Percentiles rank a stretch among this genome's conserved stretches.
Conservation (phyloP, 257 asterid species). For the Solanum chilense region DNA sequence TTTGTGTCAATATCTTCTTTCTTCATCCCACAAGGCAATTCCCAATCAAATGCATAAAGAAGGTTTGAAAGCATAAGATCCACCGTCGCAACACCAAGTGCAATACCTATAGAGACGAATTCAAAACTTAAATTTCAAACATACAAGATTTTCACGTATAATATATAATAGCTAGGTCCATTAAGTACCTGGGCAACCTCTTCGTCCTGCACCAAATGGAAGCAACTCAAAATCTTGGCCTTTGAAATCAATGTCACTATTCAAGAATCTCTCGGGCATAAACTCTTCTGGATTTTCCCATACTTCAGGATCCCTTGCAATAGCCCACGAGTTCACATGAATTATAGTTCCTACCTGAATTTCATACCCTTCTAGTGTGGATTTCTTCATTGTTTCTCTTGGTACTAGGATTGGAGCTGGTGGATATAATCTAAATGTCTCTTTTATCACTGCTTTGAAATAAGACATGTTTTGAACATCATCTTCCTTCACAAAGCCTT, state of each 20-base stretch:
- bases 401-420: rapidly evolving
- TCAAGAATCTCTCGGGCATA: not conserved
- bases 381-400: not conserved
- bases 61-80: not conserved
- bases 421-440: not conserved
- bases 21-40: not conserved
- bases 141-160: no score
- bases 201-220: not conserved
- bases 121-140: no score
- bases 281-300: not conserved
- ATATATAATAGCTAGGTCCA: no score
- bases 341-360: no score
- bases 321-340: no score
- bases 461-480: not conserved
- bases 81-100: not conserved
- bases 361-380: not conserved
- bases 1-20: not conserved
- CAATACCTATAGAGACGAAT: rapidly evolving
- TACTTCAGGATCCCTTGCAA: no score
- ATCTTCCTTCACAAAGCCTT: not conserved
- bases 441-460: no score
- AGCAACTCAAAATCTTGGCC: not conserved
- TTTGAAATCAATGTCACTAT: not conserved
- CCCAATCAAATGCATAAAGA: not conserved
- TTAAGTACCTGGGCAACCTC: not conserved